These are phyloP conservation scores for Hypoxylon sp. DNA, from an alignment of 2,329 filamentous ascomycete species.

Conservation along the genomic window DNA sequence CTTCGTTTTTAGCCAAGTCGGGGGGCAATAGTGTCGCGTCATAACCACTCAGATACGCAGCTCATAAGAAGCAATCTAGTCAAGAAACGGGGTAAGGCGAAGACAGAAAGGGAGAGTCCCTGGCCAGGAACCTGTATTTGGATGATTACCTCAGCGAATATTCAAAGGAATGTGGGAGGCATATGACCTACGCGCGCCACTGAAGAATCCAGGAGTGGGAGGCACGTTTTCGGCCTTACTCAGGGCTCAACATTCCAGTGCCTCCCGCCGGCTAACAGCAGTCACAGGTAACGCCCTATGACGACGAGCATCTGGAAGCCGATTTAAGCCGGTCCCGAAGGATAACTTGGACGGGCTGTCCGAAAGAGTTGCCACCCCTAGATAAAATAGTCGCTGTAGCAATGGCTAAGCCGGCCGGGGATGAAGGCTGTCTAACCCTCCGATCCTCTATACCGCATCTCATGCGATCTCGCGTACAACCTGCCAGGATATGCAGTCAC, in stretches of 20 bases:
- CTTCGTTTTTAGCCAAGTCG: neutral
- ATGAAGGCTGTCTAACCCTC: constrained; percentile 37
- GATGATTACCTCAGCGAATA: constrained; percentile 35
- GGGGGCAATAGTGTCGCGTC: constrained; percentile 12
- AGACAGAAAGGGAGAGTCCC: constrained; percentile 24
- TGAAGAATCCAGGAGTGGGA: constrained; percentile 43
- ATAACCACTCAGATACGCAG: constrained; percentile 14
- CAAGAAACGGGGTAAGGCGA: constrained; percentile 11
- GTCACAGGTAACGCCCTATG: constrained; percentile 24
- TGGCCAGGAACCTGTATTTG: constrained; percentile 43
- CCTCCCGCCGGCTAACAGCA: constrained; percentile 30
- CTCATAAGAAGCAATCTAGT: constrained; percentile 19
- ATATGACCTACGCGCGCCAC: constrained; percentile 39
- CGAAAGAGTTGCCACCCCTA: constrained; percentile 16
- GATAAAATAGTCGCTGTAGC: constrained; percentile 36
- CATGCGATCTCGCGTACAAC: constrained; percentile 34
- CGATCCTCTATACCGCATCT: constrained; percentile 33
- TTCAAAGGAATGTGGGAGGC: constrained; percentile 50
- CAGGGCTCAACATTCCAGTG: constrained; percentile 51
- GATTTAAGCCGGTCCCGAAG: constrained; percentile 24
- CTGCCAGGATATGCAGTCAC: constrained; percentile 27
- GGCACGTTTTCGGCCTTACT: constrained; percentile 50
- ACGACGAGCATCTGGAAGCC: constrained; percentile 24
- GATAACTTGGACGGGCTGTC: constrained; percentile 19
- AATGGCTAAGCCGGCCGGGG: constrained; percentile 36